phyloP scores from a whole-genome alignment of 2,329 filamentous ascomycete species.

The Talaromyces marneffei region DNA sequence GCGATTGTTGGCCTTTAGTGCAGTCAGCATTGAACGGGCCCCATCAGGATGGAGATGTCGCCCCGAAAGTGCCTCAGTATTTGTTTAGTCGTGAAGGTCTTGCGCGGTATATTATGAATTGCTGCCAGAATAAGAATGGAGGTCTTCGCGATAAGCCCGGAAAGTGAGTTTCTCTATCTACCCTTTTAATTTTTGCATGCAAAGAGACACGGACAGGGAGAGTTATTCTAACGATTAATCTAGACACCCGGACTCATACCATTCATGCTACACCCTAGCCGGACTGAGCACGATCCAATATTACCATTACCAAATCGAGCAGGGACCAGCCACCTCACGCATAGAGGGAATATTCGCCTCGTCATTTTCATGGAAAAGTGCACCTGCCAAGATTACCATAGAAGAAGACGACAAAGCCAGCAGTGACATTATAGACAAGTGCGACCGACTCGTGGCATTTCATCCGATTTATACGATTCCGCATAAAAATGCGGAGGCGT shows the following conservation, averaged over 20 bases:
- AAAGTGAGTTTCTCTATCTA: constrained; percentile 54
- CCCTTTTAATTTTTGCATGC: constrained; percentile 16
- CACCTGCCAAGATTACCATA: constrained; percentile 42
- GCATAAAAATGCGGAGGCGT: constrained; percentile 59
- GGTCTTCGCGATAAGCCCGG: constrained; percentile 91
- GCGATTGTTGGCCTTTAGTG: constrained; percentile 86
- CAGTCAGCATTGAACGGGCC: constrained; percentile 66
- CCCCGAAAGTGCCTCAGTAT: constrained; percentile 25
- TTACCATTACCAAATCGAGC: constrained; percentile 43
- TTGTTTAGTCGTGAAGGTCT: constrained; percentile 79
- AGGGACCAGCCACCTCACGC: constrained; percentile 22
- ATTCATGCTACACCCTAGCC: constrained; percentile 85
- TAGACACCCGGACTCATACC: constrained; percentile 80
- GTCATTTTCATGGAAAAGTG: constrained; percentile 37
- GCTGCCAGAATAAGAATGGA: constrained; percentile 72
- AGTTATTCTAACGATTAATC: constrained; percentile 7
- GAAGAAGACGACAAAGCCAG: constrained; percentile 61
- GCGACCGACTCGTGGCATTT: constrained; percentile 62
- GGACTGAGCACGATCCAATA: constrained; percentile 81
- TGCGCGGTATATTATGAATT: constrained; percentile 81
- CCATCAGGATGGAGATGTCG: constrained; percentile 23
- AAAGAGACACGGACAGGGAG: constrained; percentile 17
- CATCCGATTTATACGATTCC: constrained; percentile 87
- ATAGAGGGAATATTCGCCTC: constrained; percentile 28
- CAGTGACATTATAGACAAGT: constrained; percentile 6